Conservation (phyloP, 164 flowering plant genomes). For the Sedum album region DNA sequence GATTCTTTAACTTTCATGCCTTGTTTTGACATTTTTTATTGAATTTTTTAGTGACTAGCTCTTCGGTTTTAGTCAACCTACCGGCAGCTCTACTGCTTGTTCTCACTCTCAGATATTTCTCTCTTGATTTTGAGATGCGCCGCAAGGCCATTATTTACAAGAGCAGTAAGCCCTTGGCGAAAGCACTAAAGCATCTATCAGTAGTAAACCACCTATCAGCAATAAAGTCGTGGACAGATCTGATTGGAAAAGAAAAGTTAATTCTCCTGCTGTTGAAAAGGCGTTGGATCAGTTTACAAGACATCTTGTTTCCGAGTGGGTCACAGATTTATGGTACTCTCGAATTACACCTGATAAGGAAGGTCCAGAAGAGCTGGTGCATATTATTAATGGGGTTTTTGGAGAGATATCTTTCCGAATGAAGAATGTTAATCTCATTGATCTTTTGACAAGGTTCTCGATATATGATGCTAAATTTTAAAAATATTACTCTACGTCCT, state of each 20-base stretch:
- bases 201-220: slow-evolving; percentile 33
- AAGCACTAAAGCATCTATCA: no score
- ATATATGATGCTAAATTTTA: background rate
- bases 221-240: slow-evolving; percentile 32
- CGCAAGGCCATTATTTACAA: slow-evolving; percentile 61
- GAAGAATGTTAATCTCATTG: slow-evolving; percentile 77
- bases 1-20: background rate
- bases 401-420: slow-evolving; percentile 80
- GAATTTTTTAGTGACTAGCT: slow-evolving; percentile 68
- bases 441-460: slow-evolving; percentile 79
- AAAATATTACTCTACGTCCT: no score
- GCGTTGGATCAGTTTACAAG: slow-evolving; percentile 87
- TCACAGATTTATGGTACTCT: slow-evolving; percentile 92
- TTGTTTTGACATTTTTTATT: slow-evolving; percentile 14
- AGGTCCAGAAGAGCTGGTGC: slow-evolving; percentile 90
- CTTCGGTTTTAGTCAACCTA: slow-evolving; percentile 87
- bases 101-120: slow-evolving; percentile 63
- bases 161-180: slow-evolving; percentile 29
- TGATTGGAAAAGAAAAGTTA: slow-evolving; percentile 79
- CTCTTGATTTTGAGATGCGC: slow-evolving; percentile 70
- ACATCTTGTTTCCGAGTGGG: slow-evolving; percentile 88
- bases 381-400: slow-evolving; percentile 64
- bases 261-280: slow-evolving; percentile 80
- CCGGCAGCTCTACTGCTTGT: slow-evolving; percentile 64
- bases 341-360: slow-evolving; percentile 81